Evolutionary conservation across 352 stramenopile species (phyloP).

Genomic region (Globisporangium camurandrum): DNA sequence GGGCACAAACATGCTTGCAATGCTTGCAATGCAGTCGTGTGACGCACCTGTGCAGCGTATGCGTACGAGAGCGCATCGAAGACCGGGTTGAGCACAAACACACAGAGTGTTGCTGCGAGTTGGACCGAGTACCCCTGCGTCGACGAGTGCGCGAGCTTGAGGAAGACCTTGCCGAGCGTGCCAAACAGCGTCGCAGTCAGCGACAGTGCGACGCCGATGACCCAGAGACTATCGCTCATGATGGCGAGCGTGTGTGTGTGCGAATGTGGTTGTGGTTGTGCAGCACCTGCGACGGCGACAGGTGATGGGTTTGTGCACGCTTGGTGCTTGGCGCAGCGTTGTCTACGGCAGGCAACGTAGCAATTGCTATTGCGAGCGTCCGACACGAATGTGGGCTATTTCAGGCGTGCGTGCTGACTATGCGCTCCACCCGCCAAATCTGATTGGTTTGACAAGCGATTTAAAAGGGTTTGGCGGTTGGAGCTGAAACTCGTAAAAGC

Average conservation of each 20-base stretch:
- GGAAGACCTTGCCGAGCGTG: constrained; percentile 80
- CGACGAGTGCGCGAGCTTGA: constrained; percentile 78
- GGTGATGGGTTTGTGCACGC: too few relatives aligned
- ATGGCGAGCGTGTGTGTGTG: background rate
- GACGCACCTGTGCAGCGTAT: constrained; percentile 66
- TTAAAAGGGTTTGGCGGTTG: too few relatives aligned
- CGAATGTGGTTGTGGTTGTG: too few relatives aligned
- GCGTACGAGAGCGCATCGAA: constrained; percentile 85
- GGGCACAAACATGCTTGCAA: constrained; percentile 14
- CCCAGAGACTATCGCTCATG: constrained; percentile 30
- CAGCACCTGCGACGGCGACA: too few relatives aligned
- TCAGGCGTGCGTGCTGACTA: too few relatives aligned
- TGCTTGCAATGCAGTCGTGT: background rate
- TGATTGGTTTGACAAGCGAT: too few relatives aligned
- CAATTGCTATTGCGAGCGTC: too few relatives aligned
- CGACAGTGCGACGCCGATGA: constrained; percentile 72
- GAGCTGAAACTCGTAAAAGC: too few relatives aligned
- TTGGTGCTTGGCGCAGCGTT: too few relatives aligned
- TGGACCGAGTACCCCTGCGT: constrained; percentile 44
- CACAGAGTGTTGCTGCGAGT: constrained; percentile 63
- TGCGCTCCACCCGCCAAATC: too few relatives aligned
- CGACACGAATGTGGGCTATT: too few relatives aligned
- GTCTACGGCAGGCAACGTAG: too few relatives aligned
- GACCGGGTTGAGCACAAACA: constrained; percentile 80
- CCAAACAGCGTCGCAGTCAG: constrained; percentile 79